Percentiles rank a stretch among this genome's conserved stretches.
Conservation (phyloP, 805 yeast species). For the Candida jianshihensis region DNA sequence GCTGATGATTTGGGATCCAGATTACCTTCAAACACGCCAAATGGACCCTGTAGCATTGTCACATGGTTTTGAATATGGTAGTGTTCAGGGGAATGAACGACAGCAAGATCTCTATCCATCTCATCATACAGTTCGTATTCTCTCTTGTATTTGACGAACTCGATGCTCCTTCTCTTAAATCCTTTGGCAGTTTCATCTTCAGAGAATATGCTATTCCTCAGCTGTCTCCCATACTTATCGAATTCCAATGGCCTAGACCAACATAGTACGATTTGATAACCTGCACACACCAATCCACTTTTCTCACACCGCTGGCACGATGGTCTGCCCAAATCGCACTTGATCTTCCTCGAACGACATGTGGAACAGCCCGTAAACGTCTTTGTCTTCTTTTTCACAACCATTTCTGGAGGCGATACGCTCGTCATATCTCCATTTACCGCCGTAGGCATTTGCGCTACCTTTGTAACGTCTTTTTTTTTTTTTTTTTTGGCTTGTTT, state of each 20-base stretch:
- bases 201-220: constrained; percentile 12
- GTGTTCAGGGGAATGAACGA: constrained; percentile 43
- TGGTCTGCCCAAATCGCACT: constrained; percentile 72
- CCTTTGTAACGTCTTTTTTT: no score
- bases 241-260: constrained; percentile 59
- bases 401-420: neutral
- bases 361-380: constrained; percentile 88
- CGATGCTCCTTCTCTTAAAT: constrained; percentile 65
- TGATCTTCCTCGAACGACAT: constrained; percentile 72
- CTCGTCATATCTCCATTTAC: neutral
- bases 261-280: constrained; percentile 72
- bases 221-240: constrained; percentile 37
- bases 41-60: constrained; percentile 65
- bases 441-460: no score
- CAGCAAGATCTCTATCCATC: constrained; percentile 63
- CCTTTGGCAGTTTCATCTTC: constrained; percentile 30
- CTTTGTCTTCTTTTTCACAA: constrained; percentile 43
- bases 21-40: constrained; percentile 66
- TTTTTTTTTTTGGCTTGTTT: neutral
- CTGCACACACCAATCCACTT: constrained; percentile 66
- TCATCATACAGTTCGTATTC: constrained; percentile 72
- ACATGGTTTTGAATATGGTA: constrained; percentile 32
- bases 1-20: neutral
- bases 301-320: constrained; percentile 63
- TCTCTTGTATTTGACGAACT: constrained; percentile 65